A percentile compares a stretch with the other conserved stretches of the same genome.
Evolutionary conservation across 1,284 basidiomycete genomes (phyloP).

Genomic region (Phlebopus sp.): DNA sequence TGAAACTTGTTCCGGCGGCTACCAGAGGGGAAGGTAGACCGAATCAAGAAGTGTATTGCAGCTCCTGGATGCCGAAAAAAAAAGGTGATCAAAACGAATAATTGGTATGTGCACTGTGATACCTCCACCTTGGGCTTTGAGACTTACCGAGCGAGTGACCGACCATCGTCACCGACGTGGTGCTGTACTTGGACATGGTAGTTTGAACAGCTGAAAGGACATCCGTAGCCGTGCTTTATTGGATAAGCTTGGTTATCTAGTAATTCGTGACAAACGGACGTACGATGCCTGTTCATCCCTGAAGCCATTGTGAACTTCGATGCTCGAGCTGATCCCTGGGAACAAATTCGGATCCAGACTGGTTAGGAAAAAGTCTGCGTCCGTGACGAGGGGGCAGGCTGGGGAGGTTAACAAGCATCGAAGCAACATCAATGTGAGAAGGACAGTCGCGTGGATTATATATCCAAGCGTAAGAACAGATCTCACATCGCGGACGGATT

Average conservation of each 20-base stretch:
- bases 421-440: not conserved
- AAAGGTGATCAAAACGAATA: not conserved
- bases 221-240: conserved; percentile 42
- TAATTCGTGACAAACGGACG: conserved; percentile 8
- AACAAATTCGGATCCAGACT: conserved; percentile 49
- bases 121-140: not conserved
- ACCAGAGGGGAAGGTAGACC: conserved; percentile 38
- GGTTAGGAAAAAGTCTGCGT: conserved; percentile 44
- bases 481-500: conserved; percentile 26
- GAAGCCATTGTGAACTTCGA: conserved; percentile 61
- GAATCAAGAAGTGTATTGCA: conserved; percentile 47
- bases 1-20: conserved; percentile 30
- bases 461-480: not conserved
- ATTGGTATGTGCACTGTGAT: not conserved
- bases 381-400: conserved; percentile 53
- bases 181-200: conserved; percentile 38
- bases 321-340: conserved; percentile 47
- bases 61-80: conserved; percentile 30
- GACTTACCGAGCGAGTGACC: conserved; percentile 54
- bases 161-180: conserved; percentile 45
- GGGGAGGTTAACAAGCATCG: not conserved
- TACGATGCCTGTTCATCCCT: conserved; percentile 50
- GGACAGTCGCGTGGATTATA: too few relatives aligned
- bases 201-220: conserved; percentile 49
- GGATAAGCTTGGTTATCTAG: not conserved